Evolutionary conservation across 208 protist genomes (phyloP).

Genomic region (Acanthamoeba sp.): DNA sequence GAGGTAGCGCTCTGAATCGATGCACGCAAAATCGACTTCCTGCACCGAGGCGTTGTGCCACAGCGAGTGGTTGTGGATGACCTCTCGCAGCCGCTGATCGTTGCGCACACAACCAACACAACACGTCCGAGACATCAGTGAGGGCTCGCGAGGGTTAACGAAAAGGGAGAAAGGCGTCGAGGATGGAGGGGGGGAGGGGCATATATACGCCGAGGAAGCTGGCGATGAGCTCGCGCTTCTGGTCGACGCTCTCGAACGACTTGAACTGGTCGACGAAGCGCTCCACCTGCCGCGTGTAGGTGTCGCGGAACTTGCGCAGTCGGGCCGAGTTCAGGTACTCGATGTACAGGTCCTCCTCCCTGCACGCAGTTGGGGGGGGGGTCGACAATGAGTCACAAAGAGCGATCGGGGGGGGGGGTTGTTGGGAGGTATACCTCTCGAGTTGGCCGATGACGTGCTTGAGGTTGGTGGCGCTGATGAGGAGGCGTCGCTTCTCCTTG

Average conservation of each 20-base stretch:
- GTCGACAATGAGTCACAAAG: not conserved
- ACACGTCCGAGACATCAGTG: too few species aligned
- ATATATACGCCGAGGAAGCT: conserved; percentile 47
- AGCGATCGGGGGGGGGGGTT: not conserved
- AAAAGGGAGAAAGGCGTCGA: not conserved
- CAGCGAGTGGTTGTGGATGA: conserved; percentile 34
- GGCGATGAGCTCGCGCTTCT: conserved; percentile 53
- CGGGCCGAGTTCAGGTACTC: conserved; percentile 42
- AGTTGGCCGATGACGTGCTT: conserved; percentile 48
- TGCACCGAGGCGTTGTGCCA: conserved; percentile 44
- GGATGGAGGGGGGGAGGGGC: too few species aligned
- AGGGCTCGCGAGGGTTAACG: too few species aligned
- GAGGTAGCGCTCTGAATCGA: conserved; percentile 51
- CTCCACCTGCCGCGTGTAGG: conserved; percentile 62
- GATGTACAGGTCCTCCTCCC: conserved; percentile 49
- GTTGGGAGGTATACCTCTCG: not conserved
- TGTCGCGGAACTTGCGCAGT: conserved; percentile 12
- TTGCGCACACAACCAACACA: not conserved
- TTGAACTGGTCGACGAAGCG: conserved; percentile 47
- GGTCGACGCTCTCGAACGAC: conserved; percentile 52
- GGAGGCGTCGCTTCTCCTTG: conserved; percentile 36
- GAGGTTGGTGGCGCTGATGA: conserved; percentile 49
- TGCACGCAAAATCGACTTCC: conserved; percentile 27
- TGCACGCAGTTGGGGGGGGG: not conserved
- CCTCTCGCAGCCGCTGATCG: conserved; percentile 17